phyloP scores from a whole-genome alignment of 768 basidiomycete genomes.

The Psilocybe subaeruginosa region DNA sequence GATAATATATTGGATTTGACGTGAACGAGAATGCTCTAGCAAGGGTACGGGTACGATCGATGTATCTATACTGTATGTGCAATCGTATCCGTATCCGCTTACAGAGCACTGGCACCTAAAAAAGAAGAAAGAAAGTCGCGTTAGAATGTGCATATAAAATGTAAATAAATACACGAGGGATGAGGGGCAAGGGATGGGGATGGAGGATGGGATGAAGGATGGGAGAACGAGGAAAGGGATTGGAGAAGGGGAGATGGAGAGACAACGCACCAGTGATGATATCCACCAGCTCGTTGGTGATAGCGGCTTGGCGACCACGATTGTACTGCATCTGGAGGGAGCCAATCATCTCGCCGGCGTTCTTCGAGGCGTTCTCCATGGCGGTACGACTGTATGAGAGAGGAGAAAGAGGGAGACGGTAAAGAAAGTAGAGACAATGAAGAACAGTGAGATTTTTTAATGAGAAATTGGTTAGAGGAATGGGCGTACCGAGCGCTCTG shows the following conservation, averaged over 20 bases:
- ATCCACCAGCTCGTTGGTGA: slow-evolving; percentile 94
- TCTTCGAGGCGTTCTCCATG: slow-evolving; percentile 99
- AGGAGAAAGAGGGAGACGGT: slow-evolving; percentile 3
- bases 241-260: neutral
- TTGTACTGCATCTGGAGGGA: slow-evolving; percentile 94
- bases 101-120: slow-evolving; percentile 49
- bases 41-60: slow-evolving; percentile 1
- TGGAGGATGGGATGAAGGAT: no score
- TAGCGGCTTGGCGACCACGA: slow-evolving; percentile 97
- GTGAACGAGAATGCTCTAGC: slow-evolving; percentile 3
- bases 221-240: no score
- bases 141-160: neutral
- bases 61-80: slow-evolving; percentile 15
- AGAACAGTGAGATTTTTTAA: neutral
- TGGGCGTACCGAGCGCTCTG: slow-evolving; percentile 77
- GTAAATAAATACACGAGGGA: neutral
- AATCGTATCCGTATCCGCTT: slow-evolving; percentile 17
- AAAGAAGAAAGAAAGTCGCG: neutral
- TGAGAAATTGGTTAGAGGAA: neutral
- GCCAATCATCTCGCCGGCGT: slow-evolving; percentile 92
- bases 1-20: neutral
- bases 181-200: no score
- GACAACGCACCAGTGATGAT: slow-evolving; percentile 81
- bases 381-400: slow-evolving; percentile 77
- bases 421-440: neutral